Evolutionary conservation across 306 rosid genomes (phyloP).

Genomic region (Boehmeria nivea): DNA sequence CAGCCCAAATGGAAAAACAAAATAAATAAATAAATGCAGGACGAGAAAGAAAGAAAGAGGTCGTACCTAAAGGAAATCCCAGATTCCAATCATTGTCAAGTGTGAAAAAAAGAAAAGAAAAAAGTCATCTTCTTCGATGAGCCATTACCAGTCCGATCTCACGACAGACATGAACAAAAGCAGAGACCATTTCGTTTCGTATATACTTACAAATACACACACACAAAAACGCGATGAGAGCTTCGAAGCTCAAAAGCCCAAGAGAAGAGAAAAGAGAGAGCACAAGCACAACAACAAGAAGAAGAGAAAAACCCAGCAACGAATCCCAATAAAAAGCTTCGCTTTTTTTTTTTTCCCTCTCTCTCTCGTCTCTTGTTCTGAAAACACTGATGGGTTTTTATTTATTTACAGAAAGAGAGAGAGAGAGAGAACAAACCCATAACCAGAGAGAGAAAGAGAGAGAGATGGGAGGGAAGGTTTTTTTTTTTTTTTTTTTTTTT

Average conservation of each 20-base stretch:
- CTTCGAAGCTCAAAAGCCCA: conserved; percentile 14
- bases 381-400: too few relatives aligned
- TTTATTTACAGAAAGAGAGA: too few relatives aligned
- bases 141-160: conserved; percentile 33
- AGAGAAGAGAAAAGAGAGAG: background rate
- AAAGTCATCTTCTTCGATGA: conserved; percentile 24
- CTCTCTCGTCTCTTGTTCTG: too few relatives aligned
- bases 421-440: too few relatives aligned
- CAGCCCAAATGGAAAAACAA: background rate
- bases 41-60: background rate
- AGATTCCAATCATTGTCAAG: conserved; percentile 37
- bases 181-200: conserved; percentile 10
- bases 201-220: conserved; percentile 16
- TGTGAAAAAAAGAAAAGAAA: background rate
- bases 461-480: background rate
- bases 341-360: too few relatives aligned
- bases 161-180: background rate
- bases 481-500: background rate
- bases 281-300: too few relatives aligned
- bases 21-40: too few relatives aligned
- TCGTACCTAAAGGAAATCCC: conserved; percentile 15
- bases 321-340: too few relatives aligned
- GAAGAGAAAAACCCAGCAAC: too few relatives aligned
- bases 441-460: conserved; percentile 17
- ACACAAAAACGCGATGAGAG: conserved; percentile 2